Evolutionary conservation across 2,329 filamentous ascomycete genomes (phyloP).

Genomic region (Trichothecium sympodiale): DNA sequence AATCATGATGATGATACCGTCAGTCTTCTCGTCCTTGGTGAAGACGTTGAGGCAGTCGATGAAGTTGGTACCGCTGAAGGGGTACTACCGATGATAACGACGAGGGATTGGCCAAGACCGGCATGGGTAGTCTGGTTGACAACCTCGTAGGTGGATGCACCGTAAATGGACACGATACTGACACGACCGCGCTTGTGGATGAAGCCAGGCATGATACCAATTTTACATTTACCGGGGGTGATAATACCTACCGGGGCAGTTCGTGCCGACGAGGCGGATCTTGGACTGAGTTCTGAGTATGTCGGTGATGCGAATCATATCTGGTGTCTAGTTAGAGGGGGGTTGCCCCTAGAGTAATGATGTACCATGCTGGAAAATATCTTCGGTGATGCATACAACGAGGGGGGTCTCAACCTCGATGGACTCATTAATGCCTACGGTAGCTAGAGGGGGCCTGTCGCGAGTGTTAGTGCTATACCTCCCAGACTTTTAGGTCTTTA

Average conservation of each 20-base stretch:
- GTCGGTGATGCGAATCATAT: constrained; percentile 98
- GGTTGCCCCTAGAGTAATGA: constrained; percentile 5
- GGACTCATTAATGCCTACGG: constrained; percentile 93
- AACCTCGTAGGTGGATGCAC: constrained; percentile 97
- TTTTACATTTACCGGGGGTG: constrained; percentile 93
- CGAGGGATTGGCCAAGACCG: constrained; percentile 93
- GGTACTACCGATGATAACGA: constrained; percentile 96
- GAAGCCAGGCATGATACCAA: constrained; percentile 98
- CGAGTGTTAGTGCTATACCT: too few species aligned
- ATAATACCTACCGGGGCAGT: constrained; percentile 99
- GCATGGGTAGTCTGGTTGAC: constrained; percentile 99
- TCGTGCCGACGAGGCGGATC: constrained; percentile 91
- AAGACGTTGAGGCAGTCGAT: constrained; percentile 98
- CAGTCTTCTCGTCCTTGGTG: constrained; percentile 88
- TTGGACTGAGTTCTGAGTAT: constrained; percentile 97
- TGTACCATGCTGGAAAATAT: constrained; percentile 91
- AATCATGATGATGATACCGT: constrained; percentile 99
- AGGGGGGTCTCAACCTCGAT: constrained; percentile 86
- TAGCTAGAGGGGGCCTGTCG: constrained; percentile 73
- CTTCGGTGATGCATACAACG: constrained; percentile 95
- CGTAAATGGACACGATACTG: constrained; percentile 95
- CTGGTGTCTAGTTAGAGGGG: constrained; percentile 30
- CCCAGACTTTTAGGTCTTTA: too few species aligned
- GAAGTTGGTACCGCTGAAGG: constrained; percentile 98
- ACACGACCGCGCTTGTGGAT: constrained; percentile 99